Evolutionary conservation across 352 stramenopile species (phyloP).

Genomic region (Phytophthora syringae): DNA sequence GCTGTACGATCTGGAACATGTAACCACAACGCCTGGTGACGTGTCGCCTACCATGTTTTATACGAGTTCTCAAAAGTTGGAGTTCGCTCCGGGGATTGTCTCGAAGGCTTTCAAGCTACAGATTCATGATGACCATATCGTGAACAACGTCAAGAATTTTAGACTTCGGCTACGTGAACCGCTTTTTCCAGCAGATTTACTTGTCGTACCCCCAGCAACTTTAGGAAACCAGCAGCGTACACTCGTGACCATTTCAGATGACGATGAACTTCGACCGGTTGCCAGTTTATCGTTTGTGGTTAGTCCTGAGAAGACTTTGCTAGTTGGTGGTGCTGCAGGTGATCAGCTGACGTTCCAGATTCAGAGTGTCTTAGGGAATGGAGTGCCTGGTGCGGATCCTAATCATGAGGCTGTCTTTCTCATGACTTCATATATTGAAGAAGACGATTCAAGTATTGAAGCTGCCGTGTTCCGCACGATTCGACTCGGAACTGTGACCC

Average conservation of each 20-base stretch:
- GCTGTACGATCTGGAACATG: constrained; percentile 85
- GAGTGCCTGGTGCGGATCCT: constrained; percentile 26
- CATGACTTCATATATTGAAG: constrained; percentile 32
- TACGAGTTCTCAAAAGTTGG: constrained; percentile 78
- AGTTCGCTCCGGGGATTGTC: constrained; percentile 84
- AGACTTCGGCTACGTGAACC: constrained; percentile 56
- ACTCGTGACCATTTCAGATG: constrained; percentile 77
- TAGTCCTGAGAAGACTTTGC: constrained; percentile 27
- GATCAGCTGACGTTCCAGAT: constrained; percentile 56
- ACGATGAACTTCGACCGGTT: constrained; percentile 51
- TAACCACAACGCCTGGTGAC: constrained; percentile 77
- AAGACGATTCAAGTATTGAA: constrained; percentile 22
- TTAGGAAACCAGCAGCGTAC: constrained; percentile 72
- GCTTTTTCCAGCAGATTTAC: constrained; percentile 23
- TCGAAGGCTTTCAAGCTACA: constrained; percentile 90
- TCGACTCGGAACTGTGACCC: constrained; percentile 18
- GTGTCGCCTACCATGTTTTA: constrained; percentile 90
- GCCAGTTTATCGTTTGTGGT: constrained; percentile 50
- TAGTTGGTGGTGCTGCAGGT: constrained; percentile 49
- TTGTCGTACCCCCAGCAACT: constrained; percentile 22
- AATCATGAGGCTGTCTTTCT: constrained; percentile 23
- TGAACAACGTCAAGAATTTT: constrained; percentile 77
- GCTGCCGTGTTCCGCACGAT: constrained; percentile 17
- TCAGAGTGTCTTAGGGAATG: constrained; percentile 59
- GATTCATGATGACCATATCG: constrained; percentile 91